A percentile compares a stretch with the other conserved stretches of the same genome.
phyloP scores from a whole-genome alignment of 2,329 filamentous ascomycete genomes.

The Gyromitra esculenta region DNA sequence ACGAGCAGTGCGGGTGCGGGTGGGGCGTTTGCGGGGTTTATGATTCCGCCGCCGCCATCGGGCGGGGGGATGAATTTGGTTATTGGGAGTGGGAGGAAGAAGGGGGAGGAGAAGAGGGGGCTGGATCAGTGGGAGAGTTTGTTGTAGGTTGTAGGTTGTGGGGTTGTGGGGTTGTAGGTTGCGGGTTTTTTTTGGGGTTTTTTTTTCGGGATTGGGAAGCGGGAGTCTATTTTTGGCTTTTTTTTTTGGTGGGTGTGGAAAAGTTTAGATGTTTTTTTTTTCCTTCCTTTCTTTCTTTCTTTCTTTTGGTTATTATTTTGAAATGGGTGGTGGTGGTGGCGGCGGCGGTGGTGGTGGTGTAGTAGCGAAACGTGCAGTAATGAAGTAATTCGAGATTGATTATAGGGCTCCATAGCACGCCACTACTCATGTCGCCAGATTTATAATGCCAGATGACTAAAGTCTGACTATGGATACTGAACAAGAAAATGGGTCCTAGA shows the following conservation, averaged over 20 bases:
- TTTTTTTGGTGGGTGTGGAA: not conserved
- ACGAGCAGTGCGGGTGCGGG: slow-evolving; percentile 7
- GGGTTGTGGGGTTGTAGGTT: slow-evolving; percentile 16
- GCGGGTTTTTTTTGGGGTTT: not conserved
- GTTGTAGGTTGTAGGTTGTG: slow-evolving; percentile 60
- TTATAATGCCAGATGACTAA: too few species aligned
- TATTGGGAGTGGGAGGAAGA: slow-evolving; percentile 63
- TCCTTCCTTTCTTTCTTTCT: too few species aligned
- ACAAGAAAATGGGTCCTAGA: too few species aligned
- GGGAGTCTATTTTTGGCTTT: too few species aligned
- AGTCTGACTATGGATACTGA: too few species aligned
- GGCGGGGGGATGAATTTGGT: slow-evolving; percentile 33
- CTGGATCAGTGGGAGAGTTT: slow-evolving; percentile 69
- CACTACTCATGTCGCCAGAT: too few species aligned
- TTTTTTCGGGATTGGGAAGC: not conserved
- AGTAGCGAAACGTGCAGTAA: too few species aligned
- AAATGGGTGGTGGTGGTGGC: too few species aligned
- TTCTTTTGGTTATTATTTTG: too few species aligned
- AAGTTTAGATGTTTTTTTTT: not conserved
- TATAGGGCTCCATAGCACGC: too few species aligned
- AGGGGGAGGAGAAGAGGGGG: slow-evolving; percentile 60
- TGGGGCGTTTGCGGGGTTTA: slow-evolving; percentile 56
- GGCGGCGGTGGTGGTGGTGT: too few species aligned
- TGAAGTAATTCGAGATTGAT: too few species aligned
- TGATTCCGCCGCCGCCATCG: slow-evolving; percentile 60